Percentiles rank a stretch among this genome's conserved stretches.
These are phyloP conservation scores for Sicyos edulis DNA, from an alignment of 306 rosid genomes.

Conservation along the genomic window DNA sequence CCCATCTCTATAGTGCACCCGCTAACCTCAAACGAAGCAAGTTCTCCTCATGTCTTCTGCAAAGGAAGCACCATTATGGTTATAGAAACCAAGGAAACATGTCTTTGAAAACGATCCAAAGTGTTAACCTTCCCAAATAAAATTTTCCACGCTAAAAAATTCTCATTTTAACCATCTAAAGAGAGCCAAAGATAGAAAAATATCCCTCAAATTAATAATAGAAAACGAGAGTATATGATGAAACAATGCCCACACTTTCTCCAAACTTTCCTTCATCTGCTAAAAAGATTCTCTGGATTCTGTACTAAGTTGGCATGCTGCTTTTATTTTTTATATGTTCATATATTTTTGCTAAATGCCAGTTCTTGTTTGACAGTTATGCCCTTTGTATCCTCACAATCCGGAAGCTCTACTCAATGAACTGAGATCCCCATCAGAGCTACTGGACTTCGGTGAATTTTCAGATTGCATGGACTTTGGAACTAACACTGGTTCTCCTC, in stretches of 20 bases:
- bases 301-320: constrained; percentile 1
- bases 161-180: no score
- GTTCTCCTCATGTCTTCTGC: no score
- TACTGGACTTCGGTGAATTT: constrained; percentile 94
- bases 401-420: constrained; percentile 83
- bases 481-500: constrained; percentile 60
- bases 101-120: no score
- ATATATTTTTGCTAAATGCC: constrained; percentile 8
- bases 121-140: no score
- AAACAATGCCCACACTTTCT: no score
- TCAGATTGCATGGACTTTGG: constrained; percentile 90
- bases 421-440: constrained; percentile 95
- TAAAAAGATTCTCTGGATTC: background rate
- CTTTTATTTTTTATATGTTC: background rate
- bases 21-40: no score
- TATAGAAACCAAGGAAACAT: no score
- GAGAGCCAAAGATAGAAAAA: background rate
- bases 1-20: no score
- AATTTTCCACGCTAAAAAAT: no score
- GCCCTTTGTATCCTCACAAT: constrained; percentile 96
- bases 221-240: no score
- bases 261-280: background rate
- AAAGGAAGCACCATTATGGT: no score
- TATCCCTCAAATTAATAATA: background rate
- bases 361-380: constrained; percentile 50